Evolutionary conservation across 78 protist species (phyloP), one percentile per base, ranked within the genome.

Genomic region (Dictyostelium purpureum): DNA sequence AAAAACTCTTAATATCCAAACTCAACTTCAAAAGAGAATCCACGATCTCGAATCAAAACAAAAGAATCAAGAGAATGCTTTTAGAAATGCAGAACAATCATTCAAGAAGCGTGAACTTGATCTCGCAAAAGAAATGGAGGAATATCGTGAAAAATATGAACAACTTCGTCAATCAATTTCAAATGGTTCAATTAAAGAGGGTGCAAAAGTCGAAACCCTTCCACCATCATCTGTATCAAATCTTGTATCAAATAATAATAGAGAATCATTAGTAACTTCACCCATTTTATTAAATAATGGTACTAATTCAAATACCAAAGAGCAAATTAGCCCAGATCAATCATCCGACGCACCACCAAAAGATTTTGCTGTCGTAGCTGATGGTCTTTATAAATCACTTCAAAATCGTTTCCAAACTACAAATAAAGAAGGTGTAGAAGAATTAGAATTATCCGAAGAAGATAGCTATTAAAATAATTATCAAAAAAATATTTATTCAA

Each of bases 101-200:
- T 83, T 83, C 71, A 83, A 83, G n/a, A 83, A 83, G 43, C 67
- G 70, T 37, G 90, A 83, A 31, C 16, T 9, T 10, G 75, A 70
- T 19, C 51, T 83, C 12, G 38, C 21, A 14, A 12, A n/a, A 4
- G 70, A 83, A 43, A 61, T 47, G 33, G 79, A 83, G 43, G 80
- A 83, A 2, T 70, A 69, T 18, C 37, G 56, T 42, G 65, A 42
- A 6, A 49, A 71, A 42, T 83, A 71, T 49, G 90, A 83, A 56
- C 79, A 83, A 35, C 28, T 83, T 12, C 49, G 61, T 35, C 42
- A 40, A 40, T 37, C 40, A 4, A 40, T 71, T 43, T 10, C 52
- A 1, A 31, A 42, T 43, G 80, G 90, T 4, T 12, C 77, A 0
- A 12, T 81, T 52, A 69, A 65, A 35, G 78, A 81, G 10, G 73